Evolutionary conservation across 2,329 filamentous ascomycete species (phyloP), one percentile per base, ranked within the genome.

Genomic region (Neonectria ditissima): DNA sequence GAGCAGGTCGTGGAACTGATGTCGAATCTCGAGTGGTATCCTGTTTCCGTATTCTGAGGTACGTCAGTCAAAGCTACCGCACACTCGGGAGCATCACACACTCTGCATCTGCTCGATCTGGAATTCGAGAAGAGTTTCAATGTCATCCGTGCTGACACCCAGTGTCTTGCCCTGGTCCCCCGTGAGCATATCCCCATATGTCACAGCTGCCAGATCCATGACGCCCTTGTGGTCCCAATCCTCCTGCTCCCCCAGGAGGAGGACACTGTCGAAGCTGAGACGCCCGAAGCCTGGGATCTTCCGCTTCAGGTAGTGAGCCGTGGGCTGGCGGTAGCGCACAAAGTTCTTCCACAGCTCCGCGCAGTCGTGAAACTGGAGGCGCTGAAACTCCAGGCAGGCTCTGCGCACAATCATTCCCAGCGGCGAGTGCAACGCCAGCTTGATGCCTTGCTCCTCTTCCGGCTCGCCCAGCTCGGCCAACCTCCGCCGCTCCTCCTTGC

Each of bases 51-150:
- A 87, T 75, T 89, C 91, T 93, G 59, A 3, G 1, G 32, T 1
- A 5, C 30, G 57, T 55, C 13, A 61, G 70, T 71, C 53, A 11
- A n/a, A 48, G n/a, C 9, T 50, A 2, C 8, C 44, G 3, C 13
- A n/a, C 2, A 18, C n/a, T n/a, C n/a, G 5, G 28, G n/a, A 34
- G 16, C 13, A n/a, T 11, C 14, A 78, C 82, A 73, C 80, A 91
- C 91, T 92, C 76, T 97, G 94, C 80, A 97, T 89, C 76, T 93
- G 89, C 67, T 92, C 90, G 39, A 98, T 90, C 74, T 97, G 94
- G 70, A 96, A 97, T 69, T 97, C 93, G 20, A 98, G 80, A 28
- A 97, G 81, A 30, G 87, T 87, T 75, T 97, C 92, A 8, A 96
- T 83, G 74, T 97, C 93, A 69, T 95, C 90, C 0, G 88, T 89